Conservation (phyloP, 2,329 filamentous ascomycete genomes). For the Stachybotrys echinatus region DNA sequence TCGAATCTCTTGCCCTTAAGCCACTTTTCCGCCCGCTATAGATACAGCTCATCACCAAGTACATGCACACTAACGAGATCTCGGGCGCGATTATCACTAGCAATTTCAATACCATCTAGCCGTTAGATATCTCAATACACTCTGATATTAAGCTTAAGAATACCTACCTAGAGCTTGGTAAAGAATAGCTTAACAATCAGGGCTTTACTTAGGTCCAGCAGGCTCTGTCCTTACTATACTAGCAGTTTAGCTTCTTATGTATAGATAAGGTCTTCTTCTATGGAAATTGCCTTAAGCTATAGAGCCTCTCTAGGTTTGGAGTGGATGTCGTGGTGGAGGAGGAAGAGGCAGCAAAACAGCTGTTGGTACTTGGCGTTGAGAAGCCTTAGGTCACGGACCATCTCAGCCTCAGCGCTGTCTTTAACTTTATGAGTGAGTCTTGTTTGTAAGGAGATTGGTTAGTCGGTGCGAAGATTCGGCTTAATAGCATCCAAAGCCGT, state of each 20-base stretch:
- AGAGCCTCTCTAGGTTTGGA: constrained; percentile 41
- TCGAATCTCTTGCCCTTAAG: constrained; percentile 45
- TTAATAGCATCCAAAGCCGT: too few relatives aligned
- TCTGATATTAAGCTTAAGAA: constrained; percentile 43
- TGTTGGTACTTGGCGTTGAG: constrained; percentile 20
- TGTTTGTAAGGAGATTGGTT: not conserved
- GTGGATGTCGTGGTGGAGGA: constrained; percentile 24
- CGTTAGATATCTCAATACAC: constrained; percentile 44
- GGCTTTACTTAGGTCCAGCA: constrained; percentile 57
- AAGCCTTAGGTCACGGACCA: constrained; percentile 41
- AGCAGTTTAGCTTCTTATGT: constrained; percentile 41
- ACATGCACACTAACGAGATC: constrained; percentile 32
- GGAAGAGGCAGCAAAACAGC: constrained; percentile 9
- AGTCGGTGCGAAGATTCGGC: too few relatives aligned
- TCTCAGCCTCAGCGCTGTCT: not conserved
- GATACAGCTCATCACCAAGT: constrained; percentile 34
- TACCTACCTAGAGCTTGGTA: constrained; percentile 46
- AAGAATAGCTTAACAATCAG: constrained; percentile 40
- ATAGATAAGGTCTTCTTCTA: constrained; percentile 50
- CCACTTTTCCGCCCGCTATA: constrained; percentile 45
- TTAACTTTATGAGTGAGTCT: not conserved
- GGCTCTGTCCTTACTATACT: constrained; percentile 29
- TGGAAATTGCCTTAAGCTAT: constrained; percentile 22
- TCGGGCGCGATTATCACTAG: constrained; percentile 42
- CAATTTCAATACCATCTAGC: constrained; percentile 54